Base-by-base conservation (phyloP, 2,329 filamentous ascomycete species). In the Cladosporium sp. region DNA sequence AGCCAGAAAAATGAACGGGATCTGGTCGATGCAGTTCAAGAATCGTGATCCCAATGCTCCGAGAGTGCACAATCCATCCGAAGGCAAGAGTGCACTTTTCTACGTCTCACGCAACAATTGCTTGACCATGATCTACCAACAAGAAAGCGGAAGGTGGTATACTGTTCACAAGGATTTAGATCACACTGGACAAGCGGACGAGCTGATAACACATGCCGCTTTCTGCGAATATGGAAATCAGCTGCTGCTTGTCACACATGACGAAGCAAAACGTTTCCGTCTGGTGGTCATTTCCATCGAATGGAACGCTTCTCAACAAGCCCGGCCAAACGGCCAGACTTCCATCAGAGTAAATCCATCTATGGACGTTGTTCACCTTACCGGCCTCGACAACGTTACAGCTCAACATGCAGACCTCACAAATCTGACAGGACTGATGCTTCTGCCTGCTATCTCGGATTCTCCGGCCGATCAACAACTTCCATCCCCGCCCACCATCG, bases 121-220 rank as follows among this genome's bases (percentile, higher is more conserved):
- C 50, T 78, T 97, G 57, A 88, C 87, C 67, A 79, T 97, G 67
- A 81, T 92, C 51, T 96, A 88, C 76, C 84, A 89, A 40, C 89
- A 92, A 64, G 86, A 84, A 43, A 90, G 86, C 70, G 83, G 80
- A 58, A 84, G 84, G 65, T 87, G 90, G 75, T 60, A 37, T 89
- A 92, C 69, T 87, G 22, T 59, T 34, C 47, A 55, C 34, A 54
- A 50, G 30, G 42, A 85, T 62, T 81, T 90, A 59, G 81, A 85
- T 28, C 86, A 86, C 36, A 86, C 88, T 0, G 86, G 69, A 67
- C 61, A 61, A 36, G 63, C 60, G 43, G 63, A 91, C 63, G 88
- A 91, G 63, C 73, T 90, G n/a, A 81, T 93, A 52, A 91, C 90
- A 0, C 91, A 95, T 75, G 90, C 90, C 11, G 83, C 89, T 11